Evolutionary conservation across 345 rosid genomes (phyloP).

Genomic region (Litchi chinensis): DNA sequence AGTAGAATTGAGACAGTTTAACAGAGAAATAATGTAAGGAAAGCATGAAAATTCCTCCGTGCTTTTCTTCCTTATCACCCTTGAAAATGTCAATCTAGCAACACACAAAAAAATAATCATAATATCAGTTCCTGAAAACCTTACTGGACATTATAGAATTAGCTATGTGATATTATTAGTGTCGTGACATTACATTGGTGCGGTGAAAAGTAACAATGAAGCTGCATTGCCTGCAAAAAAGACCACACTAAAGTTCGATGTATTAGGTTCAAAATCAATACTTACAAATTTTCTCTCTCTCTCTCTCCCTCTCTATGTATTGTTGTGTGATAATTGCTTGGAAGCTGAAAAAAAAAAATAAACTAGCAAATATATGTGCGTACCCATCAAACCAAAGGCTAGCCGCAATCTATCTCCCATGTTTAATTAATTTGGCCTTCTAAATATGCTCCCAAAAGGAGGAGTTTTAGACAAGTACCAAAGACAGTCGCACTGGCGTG

Average conservation of each 20-base stretch:
- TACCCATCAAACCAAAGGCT: constrained; percentile 70
- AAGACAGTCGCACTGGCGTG: no score
- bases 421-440: constrained; percentile 1
- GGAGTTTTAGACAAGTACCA: no score
- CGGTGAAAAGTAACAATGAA: constrained; percentile 62
- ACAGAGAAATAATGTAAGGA: constrained; percentile 66
- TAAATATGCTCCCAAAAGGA: constrained; percentile 3
- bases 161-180: not conserved
- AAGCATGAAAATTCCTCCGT: constrained; percentile 77
- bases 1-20: constrained; percentile 70
- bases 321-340: not conserved
- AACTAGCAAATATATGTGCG: not conserved
- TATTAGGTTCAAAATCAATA: not conserved
- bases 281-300: no score
- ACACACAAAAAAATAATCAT: not conserved
- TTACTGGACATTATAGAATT: not conserved
- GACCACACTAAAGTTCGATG: constrained; percentile 11
- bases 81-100: constrained; percentile 68
- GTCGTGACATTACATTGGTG: constrained; percentile 61
- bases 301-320: no score
- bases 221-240: constrained; percentile 76
- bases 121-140: no score
- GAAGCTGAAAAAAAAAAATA: not conserved
- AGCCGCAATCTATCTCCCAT: constrained; percentile 64
- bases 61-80: constrained; percentile 69